Evolutionary conservation across 495 filamentous ascomycete genomes (phyloP).

Genomic region (Letharia lupina): DNA sequence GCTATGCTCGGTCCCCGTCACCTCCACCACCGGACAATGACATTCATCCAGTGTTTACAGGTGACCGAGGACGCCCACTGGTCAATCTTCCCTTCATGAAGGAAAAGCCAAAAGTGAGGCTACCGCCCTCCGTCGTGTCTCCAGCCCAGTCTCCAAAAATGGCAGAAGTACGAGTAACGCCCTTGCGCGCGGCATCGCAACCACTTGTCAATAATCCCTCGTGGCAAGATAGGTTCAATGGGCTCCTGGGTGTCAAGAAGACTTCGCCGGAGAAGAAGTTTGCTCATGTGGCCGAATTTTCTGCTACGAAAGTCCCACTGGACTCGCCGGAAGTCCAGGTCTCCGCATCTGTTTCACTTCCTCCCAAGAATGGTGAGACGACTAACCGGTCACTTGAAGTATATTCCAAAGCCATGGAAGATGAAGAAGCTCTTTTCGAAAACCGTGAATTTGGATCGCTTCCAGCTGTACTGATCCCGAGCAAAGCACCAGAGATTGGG

Average conservation of each 20-base stretch:
- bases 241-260: slow-evolving; percentile 56
- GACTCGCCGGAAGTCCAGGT: slow-evolving; percentile 41
- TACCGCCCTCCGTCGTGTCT: slow-evolving; percentile 47
- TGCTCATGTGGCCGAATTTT: slow-evolving; percentile 43
- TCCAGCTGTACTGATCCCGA: slow-evolving; percentile 59
- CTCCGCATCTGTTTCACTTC: slow-evolving; percentile 52
- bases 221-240: slow-evolving; percentile 73
- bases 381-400: slow-evolving; percentile 32
- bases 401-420: slow-evolving; percentile 55
- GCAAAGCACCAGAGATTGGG: slow-evolving; percentile 45
- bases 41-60: slow-evolving; percentile 63
- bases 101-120: slow-evolving; percentile 52
- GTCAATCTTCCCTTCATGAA: slow-evolving; percentile 61
- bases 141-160: slow-evolving; percentile 21
- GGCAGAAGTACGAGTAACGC: slow-evolving; percentile 15
- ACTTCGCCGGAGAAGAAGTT: slow-evolving; percentile 43
- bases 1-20: slow-evolving; percentile 40
- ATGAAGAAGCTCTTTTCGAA: slow-evolving; percentile 74
- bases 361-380: slow-evolving; percentile 29
- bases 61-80: slow-evolving; percentile 52
- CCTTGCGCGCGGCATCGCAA: slow-evolving; percentile 26
- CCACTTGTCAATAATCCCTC: slow-evolving; percentile 34
- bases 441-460: slow-evolving; percentile 74
- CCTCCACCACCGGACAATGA: slow-evolving; percentile 61
- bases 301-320: slow-evolving; percentile 52